These are phyloP conservation scores for Colletotrichum gloeosporioides DNA, from an alignment of 2,329 filamentous ascomycete genomes.

Conservation along the genomic window DNA sequence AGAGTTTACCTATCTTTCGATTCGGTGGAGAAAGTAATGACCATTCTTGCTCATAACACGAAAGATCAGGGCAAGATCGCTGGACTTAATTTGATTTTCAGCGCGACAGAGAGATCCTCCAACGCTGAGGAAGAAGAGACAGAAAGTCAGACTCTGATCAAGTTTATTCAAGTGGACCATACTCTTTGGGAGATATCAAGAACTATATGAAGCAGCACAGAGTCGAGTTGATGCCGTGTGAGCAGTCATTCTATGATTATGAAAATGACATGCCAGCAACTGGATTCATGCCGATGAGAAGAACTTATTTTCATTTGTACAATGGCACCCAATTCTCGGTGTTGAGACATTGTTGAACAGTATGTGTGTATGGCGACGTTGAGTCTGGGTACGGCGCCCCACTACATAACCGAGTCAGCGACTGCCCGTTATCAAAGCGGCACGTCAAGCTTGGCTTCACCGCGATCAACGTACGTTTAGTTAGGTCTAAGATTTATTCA, in stretches of 20 bases:
- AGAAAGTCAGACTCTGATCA: neutral
- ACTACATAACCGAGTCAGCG: neutral
- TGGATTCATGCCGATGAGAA: neutral
- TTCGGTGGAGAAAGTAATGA: neutral
- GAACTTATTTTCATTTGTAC: rapidly evolving
- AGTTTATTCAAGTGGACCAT: neutral
- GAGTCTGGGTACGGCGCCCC: neutral
- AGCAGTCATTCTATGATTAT: neutral
- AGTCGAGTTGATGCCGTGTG: neutral
- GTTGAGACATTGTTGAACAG: neutral
- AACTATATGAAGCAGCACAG: neutral
- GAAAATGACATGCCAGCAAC: neutral
- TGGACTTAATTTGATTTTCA: neutral
- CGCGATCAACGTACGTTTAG: neutral
- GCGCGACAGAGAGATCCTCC: neutral
- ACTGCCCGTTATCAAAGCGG: neutral
- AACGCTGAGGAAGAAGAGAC: neutral
- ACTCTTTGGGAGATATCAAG: neutral
- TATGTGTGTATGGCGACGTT: no score
- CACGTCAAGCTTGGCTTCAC: neutral
- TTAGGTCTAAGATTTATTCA: neutral
- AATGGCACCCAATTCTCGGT: neutral
- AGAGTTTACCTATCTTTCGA: neutral
- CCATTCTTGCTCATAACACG: neutral
- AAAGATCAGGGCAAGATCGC: neutral